A percentile compares a stretch with the other conserved stretches of the same genome.
Evolutionary conservation across 495 filamentous ascomycete species (phyloP).

Genomic region (Rostrohypoxylon terebratum): DNA sequence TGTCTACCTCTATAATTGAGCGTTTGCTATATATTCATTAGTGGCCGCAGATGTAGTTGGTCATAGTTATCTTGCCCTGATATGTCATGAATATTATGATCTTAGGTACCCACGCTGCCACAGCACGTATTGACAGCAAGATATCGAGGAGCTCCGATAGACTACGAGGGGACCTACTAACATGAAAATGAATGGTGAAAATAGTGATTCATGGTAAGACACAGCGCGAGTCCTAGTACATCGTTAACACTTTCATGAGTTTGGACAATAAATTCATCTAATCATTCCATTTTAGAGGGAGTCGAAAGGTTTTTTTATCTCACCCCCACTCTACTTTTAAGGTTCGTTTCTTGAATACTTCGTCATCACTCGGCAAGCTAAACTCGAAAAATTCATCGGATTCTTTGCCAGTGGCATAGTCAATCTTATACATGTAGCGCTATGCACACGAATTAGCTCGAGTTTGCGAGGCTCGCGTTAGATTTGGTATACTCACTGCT

Average conservation of each 20-base stretch:
- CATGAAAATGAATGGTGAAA: background rate
- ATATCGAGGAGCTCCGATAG: background rate
- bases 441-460: slow-evolving; percentile 33
- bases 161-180: background rate
- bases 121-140: background rate
- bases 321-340: background rate
- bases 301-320: background rate
- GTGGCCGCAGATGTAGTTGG: too few relatives aligned
- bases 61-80: too few relatives aligned
- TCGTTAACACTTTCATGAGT: background rate
- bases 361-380: background rate
- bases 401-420: slow-evolving; percentile 8
- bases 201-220: background rate
- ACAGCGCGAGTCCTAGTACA: background rate
- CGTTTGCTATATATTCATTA: background rate
- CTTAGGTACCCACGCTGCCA: too few relatives aligned
- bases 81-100: too few relatives aligned
- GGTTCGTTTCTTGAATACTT: background rate
- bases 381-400: background rate
- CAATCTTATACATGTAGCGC: slow-evolving; percentile 39
- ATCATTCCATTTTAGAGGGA: background rate
- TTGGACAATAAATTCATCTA: background rate
- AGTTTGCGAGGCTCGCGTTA: background rate
- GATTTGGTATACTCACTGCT: slow-evolving; percentile 39
- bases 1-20: background rate